Evolutionary conservation across 2,329 filamentous ascomycete genomes (phyloP), one percentile per base, ranked within the genome.

Genomic region (Aspergillus ruber): DNA sequence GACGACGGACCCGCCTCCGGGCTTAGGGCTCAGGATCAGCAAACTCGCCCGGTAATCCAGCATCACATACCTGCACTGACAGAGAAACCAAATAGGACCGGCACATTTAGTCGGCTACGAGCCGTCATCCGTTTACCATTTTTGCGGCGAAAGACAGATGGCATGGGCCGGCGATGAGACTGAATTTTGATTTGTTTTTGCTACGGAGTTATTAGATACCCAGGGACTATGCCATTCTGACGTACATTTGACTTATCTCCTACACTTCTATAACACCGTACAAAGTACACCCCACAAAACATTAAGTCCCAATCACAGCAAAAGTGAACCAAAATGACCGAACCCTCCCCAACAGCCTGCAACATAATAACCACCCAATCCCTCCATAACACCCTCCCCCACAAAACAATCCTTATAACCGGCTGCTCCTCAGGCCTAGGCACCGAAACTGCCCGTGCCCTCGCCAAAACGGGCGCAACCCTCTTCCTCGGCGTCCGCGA

Each of bases 401-500:
- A 18, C 36, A 72, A 70, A 53, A 60, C 66, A 23, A 56, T 70
- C 38, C 52, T 74, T 20, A 55, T 72, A 47, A 71, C 69, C 4
- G 69, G 69, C n/a, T 59, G 54, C 35, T 67, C 66, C 2, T 65
- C 66, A 0, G 70, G 69, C 1, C 58, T 71, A 21, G 69, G 68
- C 4, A 54, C 69, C 44, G 66, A 69, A 49, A 72, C 67, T 0
- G 69, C 60, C n/a, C 60, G 62, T 6, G 70, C 69, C 2, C 53
- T 74, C 0, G 50, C 58, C 10, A 44, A 51, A 6, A 73, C 71
- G 0, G 69, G 71, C 5, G 69, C 68, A 0, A 64, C 50, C 1
- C 50, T 74, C 10, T 69, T 65, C 47, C 50, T 70, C 2, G 62
- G 64, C 1, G 69, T 59, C 0, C 61, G 71, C 3, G 56, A 72